Evolutionary conservation across 495 filamentous ascomycete species (phyloP).

Genomic region (Darksidea phi): DNA sequence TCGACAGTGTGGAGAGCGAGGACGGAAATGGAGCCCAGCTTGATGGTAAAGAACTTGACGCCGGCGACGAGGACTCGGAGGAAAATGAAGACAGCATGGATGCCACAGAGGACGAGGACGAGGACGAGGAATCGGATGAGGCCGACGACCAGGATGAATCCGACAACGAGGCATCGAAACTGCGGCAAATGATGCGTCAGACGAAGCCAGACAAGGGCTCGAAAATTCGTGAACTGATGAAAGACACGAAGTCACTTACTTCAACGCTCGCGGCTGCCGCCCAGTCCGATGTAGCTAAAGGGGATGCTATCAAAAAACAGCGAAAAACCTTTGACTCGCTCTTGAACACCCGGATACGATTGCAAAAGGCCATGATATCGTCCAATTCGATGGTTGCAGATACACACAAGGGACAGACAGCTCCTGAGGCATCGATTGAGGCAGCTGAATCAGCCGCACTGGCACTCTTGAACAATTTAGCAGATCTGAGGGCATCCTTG

Average conservation of each 20-base stretch:
- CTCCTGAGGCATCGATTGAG: slow-evolving; percentile 51
- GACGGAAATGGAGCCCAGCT: slow-evolving; percentile 65
- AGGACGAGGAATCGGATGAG: slow-evolving; percentile 41
- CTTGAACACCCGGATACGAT: slow-evolving; percentile 79
- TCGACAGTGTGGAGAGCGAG: slow-evolving; percentile 35
- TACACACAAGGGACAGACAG: not conserved
- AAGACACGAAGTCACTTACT: not conserved
- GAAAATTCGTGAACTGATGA: slow-evolving; percentile 38
- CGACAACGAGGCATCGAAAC: slow-evolving; percentile 35
- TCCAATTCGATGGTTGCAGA: slow-evolving; percentile 67
- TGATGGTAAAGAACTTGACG: slow-evolving; percentile 26
- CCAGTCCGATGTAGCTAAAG: slow-evolving; percentile 78
- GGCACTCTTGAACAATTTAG: slow-evolving; percentile 80
- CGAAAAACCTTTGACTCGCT: slow-evolving; percentile 81
- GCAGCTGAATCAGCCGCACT: slow-evolving; percentile 87
- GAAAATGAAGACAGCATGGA: slow-evolving; percentile 47
- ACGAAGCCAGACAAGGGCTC: slow-evolving; percentile 48
- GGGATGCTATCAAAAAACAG: slow-evolving; percentile 78
- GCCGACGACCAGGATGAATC: slow-evolving; percentile 40
- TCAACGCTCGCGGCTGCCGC: slow-evolving; percentile 46
- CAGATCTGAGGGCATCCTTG: slow-evolving; percentile 65
- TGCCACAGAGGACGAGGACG: slow-evolving; percentile 41
- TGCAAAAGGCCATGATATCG: slow-evolving; percentile 84
- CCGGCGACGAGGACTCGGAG: slow-evolving; percentile 39
- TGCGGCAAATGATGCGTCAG: slow-evolving; percentile 3